Evolutionary conservation across 805 yeast genomes (phyloP).

Genomic region (Candida sonorensis): DNA sequence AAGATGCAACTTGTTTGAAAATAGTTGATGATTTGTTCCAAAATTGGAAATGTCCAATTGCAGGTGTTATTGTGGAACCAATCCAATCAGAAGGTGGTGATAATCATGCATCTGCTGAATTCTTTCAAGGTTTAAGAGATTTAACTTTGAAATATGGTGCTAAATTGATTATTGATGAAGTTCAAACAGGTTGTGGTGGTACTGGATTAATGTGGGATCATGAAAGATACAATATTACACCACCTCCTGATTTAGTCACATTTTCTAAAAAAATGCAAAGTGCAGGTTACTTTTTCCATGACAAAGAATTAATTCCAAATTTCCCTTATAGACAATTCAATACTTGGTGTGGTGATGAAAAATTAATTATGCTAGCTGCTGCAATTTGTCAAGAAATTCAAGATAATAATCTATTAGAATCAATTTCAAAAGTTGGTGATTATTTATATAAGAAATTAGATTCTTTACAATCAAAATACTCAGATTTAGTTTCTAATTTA

Average conservation of each 20-base stretch:
- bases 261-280: slow-evolving; percentile 86
- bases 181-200: slow-evolving; percentile 87
- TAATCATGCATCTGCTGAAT: slow-evolving; percentile 70
- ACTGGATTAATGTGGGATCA: slow-evolving; percentile 86
- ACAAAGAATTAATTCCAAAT: slow-evolving; percentile 67
- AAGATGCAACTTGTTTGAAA: slow-evolving; percentile 75
- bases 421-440: slow-evolving; percentile 56
- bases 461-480: slow-evolving; percentile 46
- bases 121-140: slow-evolving; percentile 80
- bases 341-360: slow-evolving; percentile 94
- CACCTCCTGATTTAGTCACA: slow-evolving; percentile 79
- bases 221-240: slow-evolving; percentile 70
- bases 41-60: slow-evolving; percentile 70
- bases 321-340: slow-evolving; percentile 84
- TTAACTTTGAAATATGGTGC: slow-evolving; percentile 65
- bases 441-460: slow-evolving; percentile 56
- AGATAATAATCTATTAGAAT: slow-evolving; percentile 50
- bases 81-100: slow-evolving; percentile 91
- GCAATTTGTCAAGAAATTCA: slow-evolving; percentile 62
- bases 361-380: slow-evolving; percentile 68
- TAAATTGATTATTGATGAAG: slow-evolving; percentile 76
- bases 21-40: slow-evolving; percentile 66
- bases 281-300: slow-evolving; percentile 79
- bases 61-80: slow-evolving; percentile 88
- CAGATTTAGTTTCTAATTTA: slow-evolving; percentile 44